Percentiles rank a stretch among this genome's conserved stretches.
Evolutionary conservation across 1,139 yeast species (phyloP).

Genomic region (Lodderomyces jiufengensis): DNA sequence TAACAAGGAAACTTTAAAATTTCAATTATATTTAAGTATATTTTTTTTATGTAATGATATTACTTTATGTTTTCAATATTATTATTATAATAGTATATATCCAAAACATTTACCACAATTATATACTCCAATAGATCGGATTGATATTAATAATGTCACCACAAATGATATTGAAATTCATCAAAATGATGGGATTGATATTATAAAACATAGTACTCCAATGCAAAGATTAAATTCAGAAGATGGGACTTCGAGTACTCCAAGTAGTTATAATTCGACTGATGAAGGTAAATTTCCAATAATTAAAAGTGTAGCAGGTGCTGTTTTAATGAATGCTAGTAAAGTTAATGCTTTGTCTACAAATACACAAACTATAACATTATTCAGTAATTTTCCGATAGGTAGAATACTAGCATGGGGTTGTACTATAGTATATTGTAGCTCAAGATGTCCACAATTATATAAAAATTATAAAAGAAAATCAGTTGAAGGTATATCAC

Average conservation of each 20-base stretch:
- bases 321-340: conserved; percentile 22
- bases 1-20: conserved; percentile 66
- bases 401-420: conserved; percentile 75
- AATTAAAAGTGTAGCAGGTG: conserved; percentile 17
- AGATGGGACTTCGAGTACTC: conserved; percentile 10
- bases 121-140: background rate
- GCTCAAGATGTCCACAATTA: conserved; percentile 83
- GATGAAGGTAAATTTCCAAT: conserved; percentile 12
- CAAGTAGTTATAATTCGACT: conserved; percentile 26
- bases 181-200: conserved; percentile 5
- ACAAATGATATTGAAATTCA: conserved; percentile 10
- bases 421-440: conserved; percentile 71
- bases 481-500: conserved; percentile 82
- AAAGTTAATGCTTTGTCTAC: conserved; percentile 22
- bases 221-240: conserved; percentile 4
- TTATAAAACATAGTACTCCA: conserved; percentile 13
- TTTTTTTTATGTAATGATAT: conserved; percentile 75
- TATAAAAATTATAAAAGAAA: conserved; percentile 69
- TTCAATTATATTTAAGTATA: conserved; percentile 70
- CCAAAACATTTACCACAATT: conserved; percentile 17
- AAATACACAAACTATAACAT: background rate
- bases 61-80: conserved; percentile 70
- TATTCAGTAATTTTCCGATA: conserved; percentile 15
- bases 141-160: background rate
- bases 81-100: conserved; percentile 56